Percentiles rank a stretch among this genome's conserved stretches.
Evolutionary conservation across 306 rosid species (phyloP).

Genomic region (Lupinus albus): DNA sequence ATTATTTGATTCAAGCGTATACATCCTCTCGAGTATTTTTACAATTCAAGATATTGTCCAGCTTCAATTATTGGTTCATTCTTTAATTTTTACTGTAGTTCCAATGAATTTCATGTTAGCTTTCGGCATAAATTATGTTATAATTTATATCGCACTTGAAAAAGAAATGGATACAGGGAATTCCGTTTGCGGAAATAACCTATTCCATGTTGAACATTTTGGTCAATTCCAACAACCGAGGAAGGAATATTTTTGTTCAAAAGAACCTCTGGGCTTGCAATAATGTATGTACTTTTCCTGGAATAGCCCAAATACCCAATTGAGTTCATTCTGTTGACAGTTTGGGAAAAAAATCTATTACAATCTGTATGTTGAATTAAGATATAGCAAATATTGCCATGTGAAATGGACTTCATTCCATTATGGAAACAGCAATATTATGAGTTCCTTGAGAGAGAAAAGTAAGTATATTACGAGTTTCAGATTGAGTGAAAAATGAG

Average conservation of each 20-base stretch:
- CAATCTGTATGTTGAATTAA: too few species aligned
- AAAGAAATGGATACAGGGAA: not conserved
- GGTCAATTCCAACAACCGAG: slow-evolving; percentile 1
- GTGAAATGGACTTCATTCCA: too few species aligned
- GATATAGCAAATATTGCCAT: too few species aligned
- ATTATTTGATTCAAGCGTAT: slow-evolving; percentile 6
- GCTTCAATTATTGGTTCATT: slow-evolving; percentile 44
- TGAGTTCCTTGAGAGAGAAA: too few species aligned
- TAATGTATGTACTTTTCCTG: not conserved
- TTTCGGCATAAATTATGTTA: slow-evolving; percentile 24
- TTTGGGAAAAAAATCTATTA: too few species aligned
- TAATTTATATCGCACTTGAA: slow-evolving; percentile 22
- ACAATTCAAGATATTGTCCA: not conserved
- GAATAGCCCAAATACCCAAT: not conserved
- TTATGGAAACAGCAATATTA: too few species aligned
- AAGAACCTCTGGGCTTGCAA: not conserved
- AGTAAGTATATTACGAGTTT: too few species aligned
- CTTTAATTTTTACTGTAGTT: slow-evolving; percentile 36
- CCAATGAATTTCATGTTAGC: slow-evolving; percentile 22
- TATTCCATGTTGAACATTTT: slow-evolving; percentile 4
- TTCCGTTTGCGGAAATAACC: slow-evolving; percentile 4
- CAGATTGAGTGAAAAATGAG: too few species aligned
- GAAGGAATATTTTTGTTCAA: not conserved
- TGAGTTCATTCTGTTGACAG: not conserved
- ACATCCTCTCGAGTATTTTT: not conserved